Percentiles rank a stretch among this genome's conserved stretches.
phyloP scores from a whole-genome alignment of 176 grass and related monocot species.

The Ampelocalamus luodianensis region DNA sequence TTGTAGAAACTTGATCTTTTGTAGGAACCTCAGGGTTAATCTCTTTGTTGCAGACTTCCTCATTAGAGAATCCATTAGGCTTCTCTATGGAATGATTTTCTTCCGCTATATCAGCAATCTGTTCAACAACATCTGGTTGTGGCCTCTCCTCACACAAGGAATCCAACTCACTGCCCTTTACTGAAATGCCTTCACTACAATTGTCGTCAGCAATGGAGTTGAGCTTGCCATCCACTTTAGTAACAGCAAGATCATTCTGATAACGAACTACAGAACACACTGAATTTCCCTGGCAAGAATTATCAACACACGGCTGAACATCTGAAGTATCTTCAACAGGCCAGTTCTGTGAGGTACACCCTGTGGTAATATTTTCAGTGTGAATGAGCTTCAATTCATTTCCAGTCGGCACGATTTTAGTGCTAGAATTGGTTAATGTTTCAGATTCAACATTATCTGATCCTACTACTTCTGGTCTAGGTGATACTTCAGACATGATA shows the following conservation, averaged over 20 bases:
- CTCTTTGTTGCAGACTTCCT: constrained; percentile 30
- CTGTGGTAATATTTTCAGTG: constrained; percentile 28
- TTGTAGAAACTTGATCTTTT: constrained; percentile 32
- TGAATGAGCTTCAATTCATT: constrained; percentile 23
- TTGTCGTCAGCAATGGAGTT: constrained; percentile 19
- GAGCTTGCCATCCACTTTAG: constrained; percentile 9
- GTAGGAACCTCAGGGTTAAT: constrained; percentile 19
- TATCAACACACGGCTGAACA: constrained; percentile 35
- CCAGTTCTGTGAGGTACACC: constrained; percentile 28
- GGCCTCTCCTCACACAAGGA: constrained; percentile 36
- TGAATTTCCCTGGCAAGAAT: constrained; percentile 24
- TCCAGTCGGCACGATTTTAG: neutral
- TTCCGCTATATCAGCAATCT: neutral
- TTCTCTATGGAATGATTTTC: constrained; percentile 18
- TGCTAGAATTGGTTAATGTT: constrained; percentile 16
- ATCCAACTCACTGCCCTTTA: constrained; percentile 33
- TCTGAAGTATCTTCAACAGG: constrained; percentile 31
- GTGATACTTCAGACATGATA: constrained; percentile 36
- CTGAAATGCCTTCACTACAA: constrained; percentile 20
- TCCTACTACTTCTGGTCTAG: constrained; percentile 29
- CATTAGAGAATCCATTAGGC: constrained; percentile 24
- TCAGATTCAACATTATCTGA: constrained; percentile 21
- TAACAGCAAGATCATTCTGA: constrained; percentile 37
- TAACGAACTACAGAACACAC: constrained; percentile 25
- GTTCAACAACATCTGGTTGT: constrained; percentile 1